Evolutionary conservation across 2,329 filamentous ascomycete genomes (phyloP).

Genomic region (Fonsecaea multimorphosa): DNA sequence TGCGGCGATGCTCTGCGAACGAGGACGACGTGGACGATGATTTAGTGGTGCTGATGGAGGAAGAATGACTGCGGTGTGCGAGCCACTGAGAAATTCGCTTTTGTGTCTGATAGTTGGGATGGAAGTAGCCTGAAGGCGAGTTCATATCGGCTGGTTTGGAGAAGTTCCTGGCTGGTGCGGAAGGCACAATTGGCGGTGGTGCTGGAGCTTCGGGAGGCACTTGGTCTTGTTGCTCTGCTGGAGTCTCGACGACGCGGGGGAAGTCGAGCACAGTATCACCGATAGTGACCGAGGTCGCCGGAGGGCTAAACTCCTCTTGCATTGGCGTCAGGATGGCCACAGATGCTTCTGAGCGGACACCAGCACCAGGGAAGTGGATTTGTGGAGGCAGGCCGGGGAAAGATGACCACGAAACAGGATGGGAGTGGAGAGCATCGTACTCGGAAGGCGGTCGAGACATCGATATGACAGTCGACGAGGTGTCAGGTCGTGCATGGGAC

Average conservation of each 20-base stretch:
- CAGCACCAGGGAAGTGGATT: slow-evolving; percentile 43
- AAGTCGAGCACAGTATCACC: slow-evolving; percentile 32
- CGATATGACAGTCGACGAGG: slow-evolving; percentile 33
- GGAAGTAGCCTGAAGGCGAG: slow-evolving; percentile 24
- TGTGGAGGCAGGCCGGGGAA: slow-evolving; percentile 36
- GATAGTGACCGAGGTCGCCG: slow-evolving; percentile 33
- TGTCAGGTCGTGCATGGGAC: slow-evolving; percentile 26
- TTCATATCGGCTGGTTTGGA: slow-evolving; percentile 30
- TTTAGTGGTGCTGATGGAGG: slow-evolving; percentile 37
- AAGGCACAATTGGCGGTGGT: slow-evolving; percentile 19
- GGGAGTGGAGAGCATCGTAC: slow-evolving; percentile 39
- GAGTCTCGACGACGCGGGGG: slow-evolving; percentile 24
- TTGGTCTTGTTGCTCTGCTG: not conserved
- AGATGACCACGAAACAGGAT: slow-evolving; percentile 40
- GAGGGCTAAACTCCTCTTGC: slow-evolving; percentile 39
- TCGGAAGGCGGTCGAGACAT: slow-evolving; percentile 36
- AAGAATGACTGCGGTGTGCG: slow-evolving; percentile 28
- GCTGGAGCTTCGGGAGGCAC: slow-evolving; percentile 7
- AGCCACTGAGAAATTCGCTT: slow-evolving; percentile 39
- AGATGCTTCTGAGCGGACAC: slow-evolving; percentile 33
- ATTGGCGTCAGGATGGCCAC: slow-evolving; percentile 38
- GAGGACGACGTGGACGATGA: slow-evolving; percentile 35
- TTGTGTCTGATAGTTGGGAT: slow-evolving; percentile 34
- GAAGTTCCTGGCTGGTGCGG: slow-evolving; percentile 25
- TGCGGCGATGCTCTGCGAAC: slow-evolving; percentile 38